Evolutionary conservation across 495 filamentous ascomycete species (phyloP), one percentile per base, ranked within the genome.

Genomic region (Lophiotrema nucula): DNA sequence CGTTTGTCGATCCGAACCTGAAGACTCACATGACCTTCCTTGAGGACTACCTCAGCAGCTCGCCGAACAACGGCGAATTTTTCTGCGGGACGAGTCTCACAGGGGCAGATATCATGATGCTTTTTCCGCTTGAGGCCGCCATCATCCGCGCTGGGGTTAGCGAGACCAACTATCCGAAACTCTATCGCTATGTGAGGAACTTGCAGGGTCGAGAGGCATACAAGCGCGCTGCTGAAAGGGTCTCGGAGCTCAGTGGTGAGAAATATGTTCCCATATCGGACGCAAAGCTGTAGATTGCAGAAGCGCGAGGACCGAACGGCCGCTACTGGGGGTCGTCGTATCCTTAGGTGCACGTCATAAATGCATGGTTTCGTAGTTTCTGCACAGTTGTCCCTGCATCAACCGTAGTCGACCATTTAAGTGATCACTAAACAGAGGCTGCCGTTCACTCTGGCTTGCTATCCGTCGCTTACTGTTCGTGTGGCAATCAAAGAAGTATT

Each of bases 31-130:
- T 92, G 24, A 71, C 69, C 11, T 92, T 95, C 70, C 67, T 96
- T 1, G 89, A 96, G 62, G 69, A 72, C 10, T 86, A 87, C 69
- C 74, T 96, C 11, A 74, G 76, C 13, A 85, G 83, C 0, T 80
- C 84, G 1, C 86, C 86, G 0, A 58, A 77, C 4, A 77, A 78
- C 6, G 88, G 88, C 2, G 69, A 75, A 13, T 95, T 81, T 64
- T 72, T 96, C 13, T 90, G 86, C 64, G 90, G 91, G 4, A 72
- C 75, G 12, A 72, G 83, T 45, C 74, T 97, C 21, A 89, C 88
- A 0, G 83, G 83, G 0, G 92, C 87, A 0, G 92, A 97, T 68
- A 87, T 97, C 37, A 67, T 93, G 65, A 75, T 95, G 72, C 83
- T 80, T 61, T 96, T 88, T 68, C 88, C 86, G 0, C 69, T 95